Evolutionary conservation across 2,329 filamentous ascomycete species (phyloP).

Genomic region (Penicillium sp.): DNA sequence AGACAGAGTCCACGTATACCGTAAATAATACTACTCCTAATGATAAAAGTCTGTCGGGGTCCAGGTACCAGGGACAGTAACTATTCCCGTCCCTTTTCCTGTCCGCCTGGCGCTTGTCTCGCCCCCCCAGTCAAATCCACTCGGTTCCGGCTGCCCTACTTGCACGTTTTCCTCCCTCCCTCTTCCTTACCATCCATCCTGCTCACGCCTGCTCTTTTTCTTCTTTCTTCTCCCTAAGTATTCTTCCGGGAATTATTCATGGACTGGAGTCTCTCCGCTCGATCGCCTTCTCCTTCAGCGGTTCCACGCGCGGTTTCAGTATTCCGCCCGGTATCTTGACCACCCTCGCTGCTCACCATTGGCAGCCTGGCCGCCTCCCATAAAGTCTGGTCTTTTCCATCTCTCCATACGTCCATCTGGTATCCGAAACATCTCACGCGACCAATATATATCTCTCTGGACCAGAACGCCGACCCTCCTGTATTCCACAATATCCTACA

Average conservation of each 20-base stretch:
- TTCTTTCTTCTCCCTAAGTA: constrained; percentile 7
- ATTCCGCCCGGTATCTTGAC: constrained; percentile 9
- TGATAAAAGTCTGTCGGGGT: neutral
- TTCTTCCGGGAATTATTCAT: constrained; percentile 15
- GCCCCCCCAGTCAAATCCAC: constrained; percentile 4
- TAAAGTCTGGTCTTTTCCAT: neutral
- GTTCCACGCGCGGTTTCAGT: constrained; percentile 14
- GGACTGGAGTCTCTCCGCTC: constrained; percentile 10
- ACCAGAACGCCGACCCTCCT: neutral
- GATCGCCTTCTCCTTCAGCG: constrained; percentile 14
- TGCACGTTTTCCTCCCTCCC: constrained; percentile 8
- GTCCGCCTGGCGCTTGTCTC: neutral
- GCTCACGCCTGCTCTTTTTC: constrained; percentile 3
- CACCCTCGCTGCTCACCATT: neutral
- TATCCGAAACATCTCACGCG: neutral
- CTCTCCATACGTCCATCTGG: neutral
- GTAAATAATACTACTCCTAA: too few relatives aligned
- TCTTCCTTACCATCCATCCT: constrained; percentile 7
- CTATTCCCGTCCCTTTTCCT: neutral
- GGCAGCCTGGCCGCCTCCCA: neutral
- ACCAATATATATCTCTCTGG: neutral
- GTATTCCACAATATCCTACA: neutral
- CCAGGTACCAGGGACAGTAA: neutral
- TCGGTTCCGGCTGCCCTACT: constrained; percentile 1
- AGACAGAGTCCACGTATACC: neutral